Evolutionary conservation across 2,329 filamentous ascomycete genomes (phyloP), one percentile per base, ranked within the genome.

Genomic region (Sporothrix pallida): DNA sequence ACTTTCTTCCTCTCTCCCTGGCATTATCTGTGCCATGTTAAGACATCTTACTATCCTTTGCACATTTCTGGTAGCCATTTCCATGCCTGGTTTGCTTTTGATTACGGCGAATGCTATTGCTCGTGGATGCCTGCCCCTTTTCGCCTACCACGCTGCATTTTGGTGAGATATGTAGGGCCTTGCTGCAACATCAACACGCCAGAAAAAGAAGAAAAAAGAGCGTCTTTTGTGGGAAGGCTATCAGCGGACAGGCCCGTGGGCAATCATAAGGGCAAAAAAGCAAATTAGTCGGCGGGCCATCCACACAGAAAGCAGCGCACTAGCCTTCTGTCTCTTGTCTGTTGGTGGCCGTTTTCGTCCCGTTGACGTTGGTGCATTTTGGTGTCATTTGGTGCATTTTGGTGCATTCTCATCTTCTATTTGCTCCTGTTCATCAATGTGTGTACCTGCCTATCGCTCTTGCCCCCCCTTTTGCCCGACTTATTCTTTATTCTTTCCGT

Each of bases 291-390:
- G 67, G 26, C 62, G 42, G 56, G 15, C 20, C 17, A 8, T n/a
- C n/a, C 15, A 46, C 26, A 4, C 37, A 54, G 52, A 54, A 37
- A 54, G 48, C 31, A 37, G 48, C 15, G 20, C 37, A 67, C 42
- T 50, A 68, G 44, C 26, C 46, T 23, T 31, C 48, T 69, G 26
- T 15, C 44, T 67, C 20, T 31, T 67, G 63, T 68, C 63, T n/a
- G 63, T 68, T 68, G 62, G 63, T 52, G 46, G 46, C 46, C 65
- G 65, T 52, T 68, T 68, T 68, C 65, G 15, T 68, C 48, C 65
- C 15, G 26, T 26, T 31, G 23, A 5, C 42, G 7, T 26, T 23
- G 52, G 52, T 23, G 31, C 31, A 6, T 13, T 56, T 56, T 5
- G 52, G 20, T 23, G 44, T 12, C 3, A 26, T 37, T 31, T 20